Base-by-base conservation (phyloP, 2,329 filamentous ascomycete species). In the Myriangium duriaei region DNA sequence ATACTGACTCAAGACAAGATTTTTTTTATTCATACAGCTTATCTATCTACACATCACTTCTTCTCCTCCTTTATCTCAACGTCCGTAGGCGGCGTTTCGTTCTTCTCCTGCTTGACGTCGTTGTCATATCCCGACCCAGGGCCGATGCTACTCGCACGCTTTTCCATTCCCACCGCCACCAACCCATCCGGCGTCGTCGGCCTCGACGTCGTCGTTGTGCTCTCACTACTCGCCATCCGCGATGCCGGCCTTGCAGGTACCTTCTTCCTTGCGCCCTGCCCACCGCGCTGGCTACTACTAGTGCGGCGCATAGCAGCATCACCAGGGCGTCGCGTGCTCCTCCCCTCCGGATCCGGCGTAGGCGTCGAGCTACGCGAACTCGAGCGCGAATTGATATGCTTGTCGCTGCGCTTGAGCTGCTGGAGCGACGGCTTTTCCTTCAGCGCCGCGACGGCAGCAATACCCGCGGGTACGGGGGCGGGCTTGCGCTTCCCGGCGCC, bases 331-430 rank as follows among this genome's bases (percentile, higher is more conserved):
- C 29, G 44, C 42, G 32, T 50, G 50, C 24, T 49, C 43, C 7
- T 55, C 51, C 30, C 29, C 14, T 57, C 55, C 11, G 46, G 24
- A 15, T 58, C 53, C 5, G 49, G 39, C 11, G 45, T 49, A 2
- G 56, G 54, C 1, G 54, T 60, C 5, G 49, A 49, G 37, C 56
- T 58, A 18, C 55, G 47, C n/a, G 57, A 60, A 14, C 46, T 48
- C 9, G 42, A 43, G 4, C 47, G 41, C 5, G 47, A 49, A 16
- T 48, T 48, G 26, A 21, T 28, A 4, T 46, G 21, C 7, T 26
- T 7, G n/a, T 26, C 7, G 21, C n/a, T 7, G 21, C 46, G 35
- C 51, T 63, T 67, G 28, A 44, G 26, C 37, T 68, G 62, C 16
- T 39, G 15, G 15, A 39, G n/a, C 18, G 28, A 42, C 7, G 24